Evolutionary conservation across 73 alveolate species (phyloP).

Genomic region (Uronychia setigera): DNA sequence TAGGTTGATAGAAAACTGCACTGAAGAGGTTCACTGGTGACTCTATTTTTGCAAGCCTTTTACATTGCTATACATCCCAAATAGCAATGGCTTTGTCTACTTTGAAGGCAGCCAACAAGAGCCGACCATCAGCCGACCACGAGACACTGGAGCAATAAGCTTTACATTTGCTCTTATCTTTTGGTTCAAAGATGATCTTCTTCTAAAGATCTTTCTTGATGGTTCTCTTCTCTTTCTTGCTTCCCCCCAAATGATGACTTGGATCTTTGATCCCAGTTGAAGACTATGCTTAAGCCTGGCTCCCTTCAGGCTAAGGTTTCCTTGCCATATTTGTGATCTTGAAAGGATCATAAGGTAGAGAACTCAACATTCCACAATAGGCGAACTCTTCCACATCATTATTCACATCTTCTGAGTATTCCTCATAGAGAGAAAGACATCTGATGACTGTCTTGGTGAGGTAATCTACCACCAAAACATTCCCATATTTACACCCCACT

Average conservation of each 20-base stretch:
- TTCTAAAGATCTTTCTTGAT: slow-evolving; percentile 28
- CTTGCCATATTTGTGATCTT: not conserved
- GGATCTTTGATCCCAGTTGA: too few species aligned
- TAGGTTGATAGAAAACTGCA: not conserved
- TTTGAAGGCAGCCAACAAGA: slow-evolving; percentile 32
- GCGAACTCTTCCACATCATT: slow-evolving; percentile 47
- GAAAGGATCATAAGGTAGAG: slow-evolving; percentile 25
- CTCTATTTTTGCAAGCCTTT: not conserved
- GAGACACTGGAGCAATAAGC: slow-evolving; percentile 26
- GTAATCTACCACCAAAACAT: slow-evolving; percentile 43
- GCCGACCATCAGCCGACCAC: slow-evolving; percentile 55
- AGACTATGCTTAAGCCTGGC: too few species aligned
- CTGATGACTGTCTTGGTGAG: slow-evolving; percentile 51
- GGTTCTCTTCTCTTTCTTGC: slow-evolving; percentile 17
- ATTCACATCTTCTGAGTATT: slow-evolving; percentile 31
- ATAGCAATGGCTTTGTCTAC: slow-evolving; percentile 44
- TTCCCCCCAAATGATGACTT: too few species aligned
- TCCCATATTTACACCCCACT: slow-evolving; percentile 54
- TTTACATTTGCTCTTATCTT: slow-evolving; percentile 43
- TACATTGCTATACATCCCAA: slow-evolving; percentile 48
- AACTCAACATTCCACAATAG: slow-evolving; percentile 12
- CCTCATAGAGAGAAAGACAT: slow-evolving; percentile 36
- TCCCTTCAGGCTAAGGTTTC: too few species aligned
- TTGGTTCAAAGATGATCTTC: slow-evolving; percentile 41
- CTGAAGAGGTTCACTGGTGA: not conserved